phyloP scores from a whole-genome alignment of 106 monocot species.

The Apostasia ramifera region DNA sequence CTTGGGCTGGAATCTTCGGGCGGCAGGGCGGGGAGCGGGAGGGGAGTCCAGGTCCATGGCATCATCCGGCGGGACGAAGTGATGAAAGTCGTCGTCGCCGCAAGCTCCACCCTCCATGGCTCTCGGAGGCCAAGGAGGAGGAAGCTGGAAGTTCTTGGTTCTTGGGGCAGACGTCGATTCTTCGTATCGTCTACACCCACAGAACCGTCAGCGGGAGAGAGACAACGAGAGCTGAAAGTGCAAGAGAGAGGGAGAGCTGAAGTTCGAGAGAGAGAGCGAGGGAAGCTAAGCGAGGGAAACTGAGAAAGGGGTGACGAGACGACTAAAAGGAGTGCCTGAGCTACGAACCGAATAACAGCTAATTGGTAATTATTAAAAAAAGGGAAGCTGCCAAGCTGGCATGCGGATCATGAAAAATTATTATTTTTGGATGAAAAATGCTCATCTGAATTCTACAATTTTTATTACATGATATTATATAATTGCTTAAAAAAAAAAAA shows the following conservation, averaged over 20 bases:
- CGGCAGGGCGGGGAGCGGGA: background rate
- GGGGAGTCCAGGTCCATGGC: background rate
- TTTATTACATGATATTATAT: no score
- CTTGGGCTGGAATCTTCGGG: slow-evolving; percentile 37
- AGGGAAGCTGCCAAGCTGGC: no score
- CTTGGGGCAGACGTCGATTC: background rate
- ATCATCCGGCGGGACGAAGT: background rate
- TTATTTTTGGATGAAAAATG: no score
- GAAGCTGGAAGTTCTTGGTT: background rate
- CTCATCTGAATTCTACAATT: no score
- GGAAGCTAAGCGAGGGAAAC: background rate
- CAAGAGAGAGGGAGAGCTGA: background rate
- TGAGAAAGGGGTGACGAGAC: no score
- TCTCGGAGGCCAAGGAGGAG: background rate
- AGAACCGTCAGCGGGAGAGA: background rate
- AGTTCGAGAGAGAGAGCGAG: background rate
- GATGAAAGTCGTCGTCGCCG: background rate
- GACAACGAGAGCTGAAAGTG: background rate
- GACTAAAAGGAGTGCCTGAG: no score
- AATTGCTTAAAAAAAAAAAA: no score
- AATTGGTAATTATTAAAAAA: no score
- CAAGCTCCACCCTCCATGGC: background rate
- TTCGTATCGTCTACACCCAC: background rate
- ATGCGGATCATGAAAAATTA: no score
- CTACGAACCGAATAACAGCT: no score